Conservation (phyloP, 495 filamentous ascomycete genomes). For the Peziza echinospora region DNA sequence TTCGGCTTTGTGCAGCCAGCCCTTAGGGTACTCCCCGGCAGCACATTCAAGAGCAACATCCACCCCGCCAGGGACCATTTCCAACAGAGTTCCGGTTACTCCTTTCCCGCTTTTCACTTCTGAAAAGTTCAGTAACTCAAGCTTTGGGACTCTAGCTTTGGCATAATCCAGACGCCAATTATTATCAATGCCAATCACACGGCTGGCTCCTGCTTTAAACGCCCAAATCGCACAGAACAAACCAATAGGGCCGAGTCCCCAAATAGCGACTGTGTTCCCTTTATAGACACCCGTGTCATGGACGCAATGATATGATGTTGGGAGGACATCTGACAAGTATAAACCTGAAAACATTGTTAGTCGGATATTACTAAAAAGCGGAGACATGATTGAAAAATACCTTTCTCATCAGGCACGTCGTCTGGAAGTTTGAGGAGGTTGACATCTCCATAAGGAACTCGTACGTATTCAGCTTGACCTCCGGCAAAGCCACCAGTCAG, state of each 20-base stretch:
- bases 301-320: constrained; percentile 60
- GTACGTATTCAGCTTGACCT: constrained; percentile 70
- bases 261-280: constrained; percentile 63
- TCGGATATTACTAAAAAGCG: neutral
- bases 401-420: constrained; percentile 71
- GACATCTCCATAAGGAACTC: constrained; percentile 62
- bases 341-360: constrained; percentile 23
- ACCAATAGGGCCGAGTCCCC: constrained; percentile 39
- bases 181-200: constrained; percentile 64
- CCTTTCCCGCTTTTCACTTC: constrained; percentile 31
- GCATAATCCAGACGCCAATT: constrained; percentile 55
- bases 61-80: constrained; percentile 43
- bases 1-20: constrained; percentile 61
- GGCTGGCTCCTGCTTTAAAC: constrained; percentile 44
- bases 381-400: constrained; percentile 22
- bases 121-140: constrained; percentile 38
- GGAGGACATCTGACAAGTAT: constrained; percentile 60
- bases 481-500: constrained; percentile 80
- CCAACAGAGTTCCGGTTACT: constrained; percentile 49
- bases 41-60: constrained; percentile 71
- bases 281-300: constrained; percentile 66
- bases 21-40: constrained; percentile 47
- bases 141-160: constrained; percentile 37
- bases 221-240: constrained; percentile 60
- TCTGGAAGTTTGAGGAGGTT: constrained; percentile 66